These are phyloP conservation scores for Parmelia sp. DNA, from an alignment of 495 filamentous ascomycete genomes.

Conservation along the genomic window DNA sequence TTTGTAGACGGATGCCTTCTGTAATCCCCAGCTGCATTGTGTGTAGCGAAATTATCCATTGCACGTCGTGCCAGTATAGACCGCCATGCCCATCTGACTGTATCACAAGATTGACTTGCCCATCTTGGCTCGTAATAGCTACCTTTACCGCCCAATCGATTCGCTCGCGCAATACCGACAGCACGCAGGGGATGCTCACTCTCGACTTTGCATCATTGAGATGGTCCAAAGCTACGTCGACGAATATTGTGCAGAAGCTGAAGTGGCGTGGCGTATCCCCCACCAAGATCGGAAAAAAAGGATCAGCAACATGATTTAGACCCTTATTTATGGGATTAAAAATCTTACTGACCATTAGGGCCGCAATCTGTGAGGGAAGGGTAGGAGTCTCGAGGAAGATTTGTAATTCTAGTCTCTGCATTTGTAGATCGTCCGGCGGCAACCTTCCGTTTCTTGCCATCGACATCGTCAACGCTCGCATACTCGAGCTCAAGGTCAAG, in stretches of 20 bases:
- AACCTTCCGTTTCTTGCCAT: constrained; percentile 77
- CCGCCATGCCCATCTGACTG: constrained; percentile 60
- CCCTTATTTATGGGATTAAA: constrained; percentile 43
- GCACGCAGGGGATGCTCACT: constrained; percentile 59
- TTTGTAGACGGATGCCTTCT: constrained; percentile 54
- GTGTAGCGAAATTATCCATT: constrained; percentile 60
- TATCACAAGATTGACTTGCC: constrained; percentile 66
- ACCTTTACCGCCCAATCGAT: constrained; percentile 59
- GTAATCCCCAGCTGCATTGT: constrained; percentile 37
- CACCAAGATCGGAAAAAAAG: constrained; percentile 64
- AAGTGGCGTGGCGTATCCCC: constrained; percentile 64
- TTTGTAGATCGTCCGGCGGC: constrained; percentile 50
- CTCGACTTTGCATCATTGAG: constrained; percentile 57
- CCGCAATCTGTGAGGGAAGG: constrained; percentile 59
- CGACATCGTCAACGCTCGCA: constrained; percentile 68
- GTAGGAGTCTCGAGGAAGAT: constrained; percentile 71
- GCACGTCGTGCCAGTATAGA: constrained; percentile 70
- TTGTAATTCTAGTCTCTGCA: constrained; percentile 60
- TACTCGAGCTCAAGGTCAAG: constrained; percentile 50
- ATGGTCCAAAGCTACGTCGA: constrained; percentile 61
- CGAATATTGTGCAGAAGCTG: constrained; percentile 67
- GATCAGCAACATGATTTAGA: constrained; percentile 35
- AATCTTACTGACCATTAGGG: constrained; percentile 57
- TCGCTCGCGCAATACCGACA: constrained; percentile 66
- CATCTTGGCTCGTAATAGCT: constrained; percentile 68